Base-by-base conservation (phyloP, 345 rosid genomes). In the Camelina hispida region DNA sequence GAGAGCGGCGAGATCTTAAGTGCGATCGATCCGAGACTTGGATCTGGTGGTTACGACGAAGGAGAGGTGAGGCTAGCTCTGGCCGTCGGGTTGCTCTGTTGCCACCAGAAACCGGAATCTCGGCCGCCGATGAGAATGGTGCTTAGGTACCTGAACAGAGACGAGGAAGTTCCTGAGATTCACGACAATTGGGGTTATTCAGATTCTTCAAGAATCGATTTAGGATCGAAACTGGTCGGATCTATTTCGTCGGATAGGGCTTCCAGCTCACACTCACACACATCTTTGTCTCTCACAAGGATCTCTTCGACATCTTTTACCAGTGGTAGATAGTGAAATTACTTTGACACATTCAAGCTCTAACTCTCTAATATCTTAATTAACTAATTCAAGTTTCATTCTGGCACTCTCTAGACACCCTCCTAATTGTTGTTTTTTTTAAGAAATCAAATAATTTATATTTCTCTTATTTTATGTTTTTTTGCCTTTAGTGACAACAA, bases 61-160 rank as follows among this genome's bases (percentile, higher is more conserved):
- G 82, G 66, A 54, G 87, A 89, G 44, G 81, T 87, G 76, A 85
- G 80, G 78, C 40, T 88, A 55, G 85, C 84, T 2, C 37, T 89
- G 62, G 14, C 34, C 57, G 57, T 89, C 25, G 96, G 93, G 4
- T 66, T 89, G 55, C 54, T 83, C 1, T 89, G 97, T 62, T 79
- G 89, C 3, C 88, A 86, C 62, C 84, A 70, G 6, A 67, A 46
- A 10, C 74, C 77, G 2, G 80, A 54, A 16, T 40, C 71, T 8
- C 83, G 96, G 68, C 91, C 93, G 22, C 76, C 79, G 25, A 87
- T 87, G 88, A 84, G 85, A 74, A 85, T 78, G 62, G 88, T 84
- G 42, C 66, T 74, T 15, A 77, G 82, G 81, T 86, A 82, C 63
- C 72, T 90, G 13, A 82, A 85, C 47, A 75, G 83, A 37, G 91